Base-by-base conservation (phyloP, 1,284 basidiomycete genomes). In the Ustilago esculenta region DNA sequence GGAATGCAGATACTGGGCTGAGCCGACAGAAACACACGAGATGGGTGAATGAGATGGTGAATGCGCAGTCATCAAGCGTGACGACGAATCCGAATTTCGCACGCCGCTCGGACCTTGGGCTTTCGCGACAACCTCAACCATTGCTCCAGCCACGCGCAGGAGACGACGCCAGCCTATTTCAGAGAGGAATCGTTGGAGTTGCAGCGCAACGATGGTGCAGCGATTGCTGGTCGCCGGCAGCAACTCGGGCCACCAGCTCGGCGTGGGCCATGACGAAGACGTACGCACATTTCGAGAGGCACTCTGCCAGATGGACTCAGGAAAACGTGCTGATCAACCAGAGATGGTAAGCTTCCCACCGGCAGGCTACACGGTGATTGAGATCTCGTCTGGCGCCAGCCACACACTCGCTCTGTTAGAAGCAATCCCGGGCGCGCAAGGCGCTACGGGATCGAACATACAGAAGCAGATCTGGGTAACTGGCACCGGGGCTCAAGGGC, bases 201-300 rank as follows among this genome's bases (percentile, higher is more conserved):
- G n/a, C 34, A 27, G 14, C 23, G 33, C 18, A 29, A 45, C 17
- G 5, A 64, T 70, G 56, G 14, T 24, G 24, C 39, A 29, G 25
- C 39, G 47, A 11, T 34, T 72, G 43, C 29, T 69, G 29, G 65
- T 65, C 7, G 65, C 60, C 4, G 70, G 70, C 27, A 65, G 60
- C 57, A 72, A 72, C 34, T 69, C 70, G 30, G 65, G 69, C 37
- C 47, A 32, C 30, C 65, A 72, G 18, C 48, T 69, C 4, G 65
- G 59, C 25, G 37, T 64, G 15, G 54, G 46, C 20, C 52, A 68
- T 29, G 37, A 55, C n/a, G 9, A 52, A 17, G 58, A 72, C n/a
- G 52, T 56, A 7, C 33, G 50, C 5, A 40, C 35, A 12, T 39
- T 60, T 1, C 33, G 39, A 36, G 20, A 53, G 40, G 60, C 56